Evolutionary conservation across 2,329 filamentous ascomycete species (phyloP), one percentile per base, ranked within the genome.

Genomic region (Metarhizium humberi): DNA sequence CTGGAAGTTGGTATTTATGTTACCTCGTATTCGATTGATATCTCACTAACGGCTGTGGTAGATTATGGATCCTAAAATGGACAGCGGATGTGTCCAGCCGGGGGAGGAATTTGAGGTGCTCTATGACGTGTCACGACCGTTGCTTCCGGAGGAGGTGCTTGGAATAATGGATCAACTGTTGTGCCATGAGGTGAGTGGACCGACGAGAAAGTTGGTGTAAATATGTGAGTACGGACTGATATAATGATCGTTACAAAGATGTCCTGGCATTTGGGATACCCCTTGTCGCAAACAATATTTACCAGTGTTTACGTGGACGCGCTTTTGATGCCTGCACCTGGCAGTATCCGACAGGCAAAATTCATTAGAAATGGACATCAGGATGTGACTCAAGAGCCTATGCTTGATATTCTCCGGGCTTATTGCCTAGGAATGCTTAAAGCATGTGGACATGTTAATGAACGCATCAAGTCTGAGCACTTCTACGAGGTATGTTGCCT

Each of bases 21-120:
- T 48, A 20, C 11, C 25, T 30, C 10, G 25, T 13, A 11, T 14
- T 6, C 3, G n/a, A 7, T 30, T 48, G 11, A 25, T 2, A 25
- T 18, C 42, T 61, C 32, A 59, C 43, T 14, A 32, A 42, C 46
- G 10, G 45, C 5, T 30, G 25, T 11, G 16, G 30, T 64, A 99
- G 94, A 96, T 99, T 63, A 96, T 96, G 90, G 94, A 99, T 66
- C 86, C 89, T 1, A 99, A 97, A 73, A 99, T 99, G 94, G 94
- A 99, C 71, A 96, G 90, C 66, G 94, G 94, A 32, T 91, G 87
- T 61, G 76, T 95, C 6, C 79, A 83, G 20, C 82, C 87, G 7
- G 88, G 86, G 34, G 90, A 96, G 65, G 84, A 85, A n/a, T 80
- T 92, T 38, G 89, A 95, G 57, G 87, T 92, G 59, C 80, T 88